Percentiles rank a stretch among this genome's conserved stretches.
Conservation (phyloP, 331 rosid genomes). For the Dryas integrifolia region DNA sequence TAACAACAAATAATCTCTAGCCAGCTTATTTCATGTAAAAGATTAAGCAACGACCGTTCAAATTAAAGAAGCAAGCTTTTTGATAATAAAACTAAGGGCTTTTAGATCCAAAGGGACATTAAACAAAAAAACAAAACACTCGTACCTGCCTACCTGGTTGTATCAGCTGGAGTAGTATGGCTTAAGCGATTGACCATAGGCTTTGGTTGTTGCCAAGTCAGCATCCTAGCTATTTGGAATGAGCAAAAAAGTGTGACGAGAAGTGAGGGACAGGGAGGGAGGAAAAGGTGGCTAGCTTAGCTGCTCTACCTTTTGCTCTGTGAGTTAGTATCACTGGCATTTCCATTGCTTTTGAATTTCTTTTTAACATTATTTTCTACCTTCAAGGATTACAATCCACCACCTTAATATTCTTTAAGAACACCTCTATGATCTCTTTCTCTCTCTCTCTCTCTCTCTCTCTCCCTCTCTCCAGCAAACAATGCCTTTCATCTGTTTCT, state of each 20-base stretch:
- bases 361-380: slow-evolving; percentile 49
- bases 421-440: slow-evolving; percentile 6
- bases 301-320: slow-evolving; percentile 52
- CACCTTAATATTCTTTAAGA: slow-evolving; percentile 28
- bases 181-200: not conserved
- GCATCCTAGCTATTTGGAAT: slow-evolving; percentile 48
- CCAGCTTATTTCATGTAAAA: no score
- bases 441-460: slow-evolving; percentile 19
- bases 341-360: slow-evolving; percentile 48
- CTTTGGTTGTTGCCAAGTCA: slow-evolving; percentile 51
- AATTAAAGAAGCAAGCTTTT: no score
- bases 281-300: slow-evolving; percentile 33
- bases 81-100: no score
- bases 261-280: slow-evolving; percentile 32
- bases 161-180: no score
- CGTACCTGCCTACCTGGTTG: no score
- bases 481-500: slow-evolving; percentile 17
- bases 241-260: slow-evolving; percentile 36
- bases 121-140: no score
- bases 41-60: no score
- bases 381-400: slow-evolving; percentile 26
- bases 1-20: not conserved
- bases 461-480: not conserved
- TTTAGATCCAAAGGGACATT: no score
- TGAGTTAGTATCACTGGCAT: slow-evolving; percentile 53